phyloP scores from a whole-genome alignment of 1,139 yeast genomes.

The Debaryomyces coudertii region DNA sequence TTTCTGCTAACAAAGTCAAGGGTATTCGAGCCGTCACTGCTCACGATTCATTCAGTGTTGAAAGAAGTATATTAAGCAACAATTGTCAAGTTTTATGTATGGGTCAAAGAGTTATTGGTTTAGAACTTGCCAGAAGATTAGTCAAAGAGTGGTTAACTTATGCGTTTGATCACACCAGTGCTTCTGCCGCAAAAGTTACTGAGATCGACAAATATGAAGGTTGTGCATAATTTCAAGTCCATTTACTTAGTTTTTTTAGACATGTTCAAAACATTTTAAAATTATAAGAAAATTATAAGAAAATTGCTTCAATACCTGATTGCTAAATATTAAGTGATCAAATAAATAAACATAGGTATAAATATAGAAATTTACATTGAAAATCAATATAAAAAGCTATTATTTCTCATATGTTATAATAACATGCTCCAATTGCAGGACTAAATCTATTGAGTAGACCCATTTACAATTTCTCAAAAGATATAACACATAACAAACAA shows the following conservation, averaged over 20 bases:
- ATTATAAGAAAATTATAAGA: too few relatives aligned
- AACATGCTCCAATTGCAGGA: slow-evolving; percentile 13
- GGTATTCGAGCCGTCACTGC: slow-evolving; percentile 55
- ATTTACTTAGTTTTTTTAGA: neutral
- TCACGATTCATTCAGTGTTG: slow-evolving; percentile 50
- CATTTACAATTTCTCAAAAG: slow-evolving; percentile 14
- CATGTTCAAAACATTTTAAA: neutral
- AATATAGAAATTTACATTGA: neutral
- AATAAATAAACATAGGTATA: neutral
- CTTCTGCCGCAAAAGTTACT: slow-evolving; percentile 46
- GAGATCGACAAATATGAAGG: slow-evolving; percentile 32
- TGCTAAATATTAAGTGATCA: neutral
- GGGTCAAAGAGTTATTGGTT: slow-evolving; percentile 52
- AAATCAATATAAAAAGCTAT: neutral
- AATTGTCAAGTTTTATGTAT: slow-evolving; percentile 49
- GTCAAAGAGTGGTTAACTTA: slow-evolving; percentile 49
- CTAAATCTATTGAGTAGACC: slow-evolving; percentile 13
- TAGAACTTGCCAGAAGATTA: slow-evolving; percentile 46
- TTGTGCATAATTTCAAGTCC: neutral
- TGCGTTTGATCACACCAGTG: slow-evolving; percentile 38
- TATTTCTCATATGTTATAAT: slow-evolving; percentile 10
- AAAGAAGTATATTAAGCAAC: slow-evolving; percentile 45
- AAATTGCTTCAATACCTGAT: neutral
- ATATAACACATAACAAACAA: slow-evolving; percentile 13
- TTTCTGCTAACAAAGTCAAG: slow-evolving; percentile 48